A percentile compares a stretch with the other conserved stretches of the same genome.
Conservation (phyloP, 208 protist species). For the Blastocrithidia nonstop region DNA sequence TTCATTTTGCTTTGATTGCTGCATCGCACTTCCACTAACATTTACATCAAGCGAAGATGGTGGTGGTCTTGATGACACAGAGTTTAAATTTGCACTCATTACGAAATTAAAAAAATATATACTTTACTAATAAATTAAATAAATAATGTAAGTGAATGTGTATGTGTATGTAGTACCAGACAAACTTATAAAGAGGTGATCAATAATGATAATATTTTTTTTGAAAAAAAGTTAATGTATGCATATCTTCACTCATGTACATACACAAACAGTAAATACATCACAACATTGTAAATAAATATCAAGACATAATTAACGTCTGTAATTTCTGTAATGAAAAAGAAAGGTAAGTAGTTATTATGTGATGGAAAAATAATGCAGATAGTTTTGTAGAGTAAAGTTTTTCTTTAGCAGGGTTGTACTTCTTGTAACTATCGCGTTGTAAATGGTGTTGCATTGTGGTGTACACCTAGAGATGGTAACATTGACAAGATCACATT, state of each 20-base stretch:
- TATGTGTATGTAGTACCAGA: background rate
- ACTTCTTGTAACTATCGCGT: conserved; percentile 12
- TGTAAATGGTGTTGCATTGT: conserved; percentile 16
- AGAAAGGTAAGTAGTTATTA: no score
- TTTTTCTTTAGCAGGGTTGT: background rate
- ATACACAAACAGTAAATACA: no score
- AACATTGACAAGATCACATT: conserved; percentile 32
- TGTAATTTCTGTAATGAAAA: background rate
- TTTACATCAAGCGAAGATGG: no score
- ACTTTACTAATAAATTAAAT: background rate
- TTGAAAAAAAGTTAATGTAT: background rate
- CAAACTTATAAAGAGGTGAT: background rate
- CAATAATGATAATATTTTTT: no score
- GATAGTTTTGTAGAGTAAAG: no score
- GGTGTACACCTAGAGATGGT: conserved; percentile 7
- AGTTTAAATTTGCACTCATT: background rate
- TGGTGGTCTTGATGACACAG: no score
- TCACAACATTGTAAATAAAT: no score
- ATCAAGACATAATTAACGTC: background rate
- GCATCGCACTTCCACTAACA: no score
- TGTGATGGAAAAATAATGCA: no score
- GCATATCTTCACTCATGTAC: background rate
- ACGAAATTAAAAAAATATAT: background rate
- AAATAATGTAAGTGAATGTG: background rate
- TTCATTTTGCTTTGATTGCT: no score